Percentiles rank a stretch among this genome's conserved stretches.
Evolutionary conservation across 73 alveolate species (phyloP).

Genomic region (Paramecium tetraurelia): DNA sequence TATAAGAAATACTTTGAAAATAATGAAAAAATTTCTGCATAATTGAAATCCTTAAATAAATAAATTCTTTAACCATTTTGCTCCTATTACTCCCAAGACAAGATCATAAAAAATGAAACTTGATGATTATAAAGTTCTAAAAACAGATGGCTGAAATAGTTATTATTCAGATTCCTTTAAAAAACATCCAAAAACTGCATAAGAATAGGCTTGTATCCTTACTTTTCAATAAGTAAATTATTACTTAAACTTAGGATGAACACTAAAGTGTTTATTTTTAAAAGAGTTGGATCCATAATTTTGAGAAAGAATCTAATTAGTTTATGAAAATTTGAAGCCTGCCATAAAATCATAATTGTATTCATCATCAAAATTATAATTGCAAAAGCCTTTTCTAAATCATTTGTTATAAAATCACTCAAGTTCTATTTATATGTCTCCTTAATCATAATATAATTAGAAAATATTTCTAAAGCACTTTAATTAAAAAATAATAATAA

Average conservation of each 20-base stretch:
- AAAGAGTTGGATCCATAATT: neutral
- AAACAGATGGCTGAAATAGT: neutral
- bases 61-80: neutral
- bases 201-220: neutral
- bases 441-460: neutral
- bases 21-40: neutral
- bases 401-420: neutral
- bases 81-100: neutral
- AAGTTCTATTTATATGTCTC: neutral
- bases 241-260: neutral
- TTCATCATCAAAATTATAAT: neutral
- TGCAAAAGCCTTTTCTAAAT: neutral
- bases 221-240: neutral
- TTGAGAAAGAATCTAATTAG: neutral
- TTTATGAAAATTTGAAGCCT: neutral
- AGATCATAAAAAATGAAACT: slow-evolving; percentile 5
- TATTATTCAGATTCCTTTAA: neutral
- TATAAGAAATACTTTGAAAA: neutral
- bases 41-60: neutral
- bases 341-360: neutral
- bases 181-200: neutral
- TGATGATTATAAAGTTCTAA: neutral
- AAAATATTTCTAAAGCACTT: neutral
- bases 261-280: neutral
- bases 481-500: neutral